Evolutionary conservation across 345 rosid genomes (phyloP).

Genomic region (Ricinus communis): DNA sequence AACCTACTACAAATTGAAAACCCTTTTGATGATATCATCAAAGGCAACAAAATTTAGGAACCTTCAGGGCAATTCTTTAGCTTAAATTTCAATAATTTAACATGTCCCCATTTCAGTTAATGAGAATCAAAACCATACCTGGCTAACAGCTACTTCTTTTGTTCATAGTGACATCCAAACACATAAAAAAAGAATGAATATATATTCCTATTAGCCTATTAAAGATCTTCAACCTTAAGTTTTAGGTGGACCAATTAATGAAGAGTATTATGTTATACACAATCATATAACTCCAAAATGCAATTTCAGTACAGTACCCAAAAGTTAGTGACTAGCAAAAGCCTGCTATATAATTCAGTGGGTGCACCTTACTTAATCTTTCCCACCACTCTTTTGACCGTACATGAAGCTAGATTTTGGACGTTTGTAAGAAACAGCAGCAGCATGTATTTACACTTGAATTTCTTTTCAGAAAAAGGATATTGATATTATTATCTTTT

Average conservation of each 20-base stretch:
- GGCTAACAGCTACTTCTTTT: background rate
- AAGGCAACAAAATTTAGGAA: background rate
- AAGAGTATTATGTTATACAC: background rate
- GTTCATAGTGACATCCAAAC: background rate
- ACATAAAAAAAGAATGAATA: too few species aligned
- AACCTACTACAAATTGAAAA: too few species aligned
- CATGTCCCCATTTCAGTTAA: background rate
- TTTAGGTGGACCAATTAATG: background rate
- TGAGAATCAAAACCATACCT: background rate
- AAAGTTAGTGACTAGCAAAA: background rate
- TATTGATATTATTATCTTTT: too few species aligned
- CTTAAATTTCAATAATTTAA: background rate
- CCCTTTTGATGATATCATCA: too few species aligned
- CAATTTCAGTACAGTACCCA: background rate
- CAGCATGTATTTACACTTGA: too few species aligned
- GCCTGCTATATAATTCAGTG: too few species aligned
- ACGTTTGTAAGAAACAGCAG: too few species aligned
- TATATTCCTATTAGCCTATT: too few species aligned
- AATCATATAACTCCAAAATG: background rate
- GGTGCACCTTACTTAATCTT: too few species aligned
- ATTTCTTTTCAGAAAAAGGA: too few species aligned
- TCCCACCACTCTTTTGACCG: too few species aligned
- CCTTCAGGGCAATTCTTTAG: conserved; percentile 4
- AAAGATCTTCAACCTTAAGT: background rate
- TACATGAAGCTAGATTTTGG: too few species aligned